A percentile compares a stretch with the other conserved stretches of the same genome.
These are phyloP conservation scores for Asclepias syriaca DNA, from an alignment of 257 asterid genomes.

Conservation along the genomic window DNA sequence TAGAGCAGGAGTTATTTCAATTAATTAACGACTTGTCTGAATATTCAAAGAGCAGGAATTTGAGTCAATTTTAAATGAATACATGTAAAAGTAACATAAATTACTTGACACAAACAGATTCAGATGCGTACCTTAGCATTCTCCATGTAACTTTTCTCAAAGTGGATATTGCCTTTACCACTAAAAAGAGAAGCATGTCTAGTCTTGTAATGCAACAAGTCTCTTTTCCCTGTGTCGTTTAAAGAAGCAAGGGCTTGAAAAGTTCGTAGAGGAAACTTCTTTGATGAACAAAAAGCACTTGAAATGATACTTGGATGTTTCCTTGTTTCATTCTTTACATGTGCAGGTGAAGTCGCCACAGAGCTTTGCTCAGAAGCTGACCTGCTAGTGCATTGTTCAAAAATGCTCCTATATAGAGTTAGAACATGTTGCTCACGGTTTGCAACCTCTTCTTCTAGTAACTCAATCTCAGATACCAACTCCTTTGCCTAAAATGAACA, in stretches of 20 bases:
- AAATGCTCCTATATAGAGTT: constrained; percentile 46
- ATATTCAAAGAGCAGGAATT: constrained; percentile 3
- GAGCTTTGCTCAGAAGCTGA: constrained; percentile 53
- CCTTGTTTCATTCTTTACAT: constrained; percentile 40
- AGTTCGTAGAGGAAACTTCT: constrained; percentile 46
- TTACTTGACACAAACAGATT: not conserved
- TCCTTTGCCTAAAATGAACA: constrained; percentile 42
- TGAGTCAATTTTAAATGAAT: constrained; percentile 2
- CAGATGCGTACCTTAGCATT: constrained; percentile 28
- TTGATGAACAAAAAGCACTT: constrained; percentile 56
- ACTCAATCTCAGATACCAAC: constrained; percentile 50
- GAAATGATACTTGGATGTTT: constrained; percentile 63
- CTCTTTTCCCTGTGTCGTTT: constrained; percentile 39
- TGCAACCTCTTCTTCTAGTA: constrained; percentile 61
- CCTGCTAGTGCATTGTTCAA: constrained; percentile 45
- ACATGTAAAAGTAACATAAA: constrained; percentile 2
- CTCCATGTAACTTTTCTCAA: constrained; percentile 30
- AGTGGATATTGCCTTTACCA: constrained; percentile 30
- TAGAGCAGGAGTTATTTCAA: not conserved
- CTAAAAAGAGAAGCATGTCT: constrained; percentile 41
- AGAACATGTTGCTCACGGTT: constrained; percentile 58
- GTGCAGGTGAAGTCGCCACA: constrained; percentile 50
- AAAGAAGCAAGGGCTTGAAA: constrained; percentile 43
- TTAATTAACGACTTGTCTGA: not conserved
- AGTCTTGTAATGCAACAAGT: constrained; percentile 35